A percentile compares a stretch with the other conserved stretches of the same genome.
These are phyloP conservation scores for Porcisia deanei DNA, from an alignment of 208 protist genomes.

Conservation along the genomic window DNA sequence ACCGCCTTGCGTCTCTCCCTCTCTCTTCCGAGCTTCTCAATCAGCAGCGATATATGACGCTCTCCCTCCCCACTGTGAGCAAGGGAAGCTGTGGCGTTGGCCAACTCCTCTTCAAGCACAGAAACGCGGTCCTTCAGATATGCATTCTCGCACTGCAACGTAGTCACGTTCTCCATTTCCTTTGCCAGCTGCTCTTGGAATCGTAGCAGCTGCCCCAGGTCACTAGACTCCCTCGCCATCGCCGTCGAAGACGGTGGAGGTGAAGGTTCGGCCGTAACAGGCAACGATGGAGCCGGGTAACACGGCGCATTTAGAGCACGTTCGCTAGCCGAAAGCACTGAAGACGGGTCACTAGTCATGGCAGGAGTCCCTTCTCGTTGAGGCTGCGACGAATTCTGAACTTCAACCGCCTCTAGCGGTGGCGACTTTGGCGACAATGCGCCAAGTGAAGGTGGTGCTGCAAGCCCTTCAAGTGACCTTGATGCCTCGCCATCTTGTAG, in stretches of 20 bases:
- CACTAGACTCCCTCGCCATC: background rate
- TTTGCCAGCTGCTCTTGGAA: conserved; percentile 70
- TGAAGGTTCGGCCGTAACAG: background rate
- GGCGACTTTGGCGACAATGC: background rate
- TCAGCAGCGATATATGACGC: conserved; percentile 51
- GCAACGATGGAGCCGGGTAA: background rate
- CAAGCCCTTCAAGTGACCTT: background rate
- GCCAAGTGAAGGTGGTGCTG: background rate
- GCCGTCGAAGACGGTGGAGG: background rate
- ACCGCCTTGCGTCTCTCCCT: conserved; percentile 46
- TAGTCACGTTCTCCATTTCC: conserved; percentile 51
- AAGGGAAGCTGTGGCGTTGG: conserved; percentile 18
- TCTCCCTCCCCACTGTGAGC: conserved; percentile 20
- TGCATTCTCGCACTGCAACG: conserved; percentile 41
- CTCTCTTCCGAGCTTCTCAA: conserved; percentile 53
- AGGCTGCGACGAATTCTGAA: background rate
- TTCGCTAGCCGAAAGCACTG: background rate
- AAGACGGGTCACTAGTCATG: background rate
- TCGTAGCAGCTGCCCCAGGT: conserved; percentile 49
- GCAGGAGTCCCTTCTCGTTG: background rate
- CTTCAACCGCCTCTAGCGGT: background rate
- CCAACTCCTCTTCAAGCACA: conserved; percentile 33
- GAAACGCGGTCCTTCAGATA: conserved; percentile 24
- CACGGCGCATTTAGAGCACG: background rate
- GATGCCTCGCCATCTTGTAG: background rate